A percentile compares a stretch with the other conserved stretches of the same genome.
Conservation (phyloP, 2,329 filamentous ascomycete genomes). For the Aspergillus transmontanensis region DNA sequence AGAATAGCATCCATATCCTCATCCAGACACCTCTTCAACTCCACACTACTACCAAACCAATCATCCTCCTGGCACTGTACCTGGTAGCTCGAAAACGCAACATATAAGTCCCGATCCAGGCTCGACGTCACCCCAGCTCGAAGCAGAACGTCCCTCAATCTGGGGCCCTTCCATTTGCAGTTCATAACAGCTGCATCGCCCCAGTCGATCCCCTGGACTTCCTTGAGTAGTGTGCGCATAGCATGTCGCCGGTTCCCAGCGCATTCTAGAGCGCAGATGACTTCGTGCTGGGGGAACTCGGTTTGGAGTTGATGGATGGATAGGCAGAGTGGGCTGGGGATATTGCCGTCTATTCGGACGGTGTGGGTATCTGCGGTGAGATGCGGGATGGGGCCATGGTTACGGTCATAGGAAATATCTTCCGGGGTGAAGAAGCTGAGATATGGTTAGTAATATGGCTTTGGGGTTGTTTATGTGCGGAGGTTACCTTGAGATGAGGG, state of each 20-base stretch:
- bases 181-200: constrained; percentile 64
- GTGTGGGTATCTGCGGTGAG: constrained; percentile 44
- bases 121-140: constrained; percentile 46
- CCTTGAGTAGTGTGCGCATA: constrained; percentile 61
- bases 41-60: constrained; percentile 62
- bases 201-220: constrained; percentile 64
- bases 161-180: constrained; percentile 58
- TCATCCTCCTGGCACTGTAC: constrained; percentile 57
- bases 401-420: constrained; percentile 58
- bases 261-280: constrained; percentile 62
- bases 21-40: constrained; percentile 49
- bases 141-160: constrained; percentile 55
- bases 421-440: constrained; percentile 56
- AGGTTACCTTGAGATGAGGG: constrained; percentile 31
- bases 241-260: constrained; percentile 63
- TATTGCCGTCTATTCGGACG: constrained; percentile 54
- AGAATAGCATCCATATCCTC: constrained; percentile 50
- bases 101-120: constrained; percentile 43
- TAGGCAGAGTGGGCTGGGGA: constrained; percentile 48
- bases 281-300: constrained; percentile 55
- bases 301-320: constrained; percentile 50
- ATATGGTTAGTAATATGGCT: background rate
- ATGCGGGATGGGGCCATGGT: constrained; percentile 58
- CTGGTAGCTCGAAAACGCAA: constrained; percentile 59
- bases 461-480: background rate